phyloP scores from a whole-genome alignment of 2,329 filamentous ascomycete genomes.

The Diaporthe capsici region DNA sequence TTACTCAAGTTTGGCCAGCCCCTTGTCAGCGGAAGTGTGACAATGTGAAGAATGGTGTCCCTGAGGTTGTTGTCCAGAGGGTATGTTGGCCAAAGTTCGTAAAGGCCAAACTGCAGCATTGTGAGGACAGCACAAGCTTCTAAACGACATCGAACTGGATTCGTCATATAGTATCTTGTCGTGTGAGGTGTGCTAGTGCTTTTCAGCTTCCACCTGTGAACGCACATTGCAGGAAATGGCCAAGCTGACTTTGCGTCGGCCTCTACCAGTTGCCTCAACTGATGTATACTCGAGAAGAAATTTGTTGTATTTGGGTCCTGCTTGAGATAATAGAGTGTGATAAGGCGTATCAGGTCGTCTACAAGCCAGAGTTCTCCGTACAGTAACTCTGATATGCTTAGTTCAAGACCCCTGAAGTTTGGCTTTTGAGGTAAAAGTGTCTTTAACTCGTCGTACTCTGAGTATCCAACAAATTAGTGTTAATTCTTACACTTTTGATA shows the following conservation, averaged over 20 bases:
- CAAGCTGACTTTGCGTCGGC: neutral
- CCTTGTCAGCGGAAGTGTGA: neutral
- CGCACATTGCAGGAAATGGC: accelerated
- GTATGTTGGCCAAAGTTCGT: neutral
- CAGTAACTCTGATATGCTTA: neutral
- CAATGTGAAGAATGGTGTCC: neutral
- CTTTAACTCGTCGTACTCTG: neutral
- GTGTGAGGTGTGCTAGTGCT: no score
- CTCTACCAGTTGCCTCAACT: neutral
- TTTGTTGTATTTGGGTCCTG: neutral
- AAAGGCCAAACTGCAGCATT: neutral
- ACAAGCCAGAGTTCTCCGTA: neutral
- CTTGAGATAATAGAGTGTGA: neutral
- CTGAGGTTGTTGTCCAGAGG: neutral
- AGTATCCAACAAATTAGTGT: neutral
- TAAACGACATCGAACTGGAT: neutral
- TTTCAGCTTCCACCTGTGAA: neutral
- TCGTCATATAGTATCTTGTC: neutral
- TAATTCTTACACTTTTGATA: no score
- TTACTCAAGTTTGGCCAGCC: neutral
- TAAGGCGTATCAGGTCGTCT: neutral
- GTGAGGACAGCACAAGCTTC: neutral
- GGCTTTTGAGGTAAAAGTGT: no score
- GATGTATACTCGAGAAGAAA: neutral
- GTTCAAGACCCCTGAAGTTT: no score